phyloP scores from a whole-genome alignment of 164 flowering plant species.

The Magnolia kwangsiensis region DNA sequence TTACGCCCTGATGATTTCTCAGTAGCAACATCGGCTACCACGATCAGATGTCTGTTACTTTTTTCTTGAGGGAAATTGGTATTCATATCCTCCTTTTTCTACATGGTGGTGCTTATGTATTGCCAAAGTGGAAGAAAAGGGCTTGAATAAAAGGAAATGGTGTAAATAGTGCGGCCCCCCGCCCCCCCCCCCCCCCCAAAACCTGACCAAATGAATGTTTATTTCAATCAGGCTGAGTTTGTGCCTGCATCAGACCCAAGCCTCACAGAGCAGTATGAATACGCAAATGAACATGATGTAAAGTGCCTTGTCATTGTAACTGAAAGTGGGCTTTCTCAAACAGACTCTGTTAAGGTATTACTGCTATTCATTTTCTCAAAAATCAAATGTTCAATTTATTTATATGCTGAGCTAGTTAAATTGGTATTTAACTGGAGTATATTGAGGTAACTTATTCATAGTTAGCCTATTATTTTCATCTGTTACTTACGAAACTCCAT shows the following conservation, averaged over 20 bases:
- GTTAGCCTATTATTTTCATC: background rate
- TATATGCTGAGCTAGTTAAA: background rate
- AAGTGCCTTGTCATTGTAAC: constrained; percentile 82
- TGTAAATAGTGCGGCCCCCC: background rate
- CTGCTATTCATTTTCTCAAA: background rate
- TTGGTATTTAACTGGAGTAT: background rate
- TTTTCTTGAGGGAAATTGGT: background rate
- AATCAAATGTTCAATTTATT: background rate
- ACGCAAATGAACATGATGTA: constrained; percentile 91
- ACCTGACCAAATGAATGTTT: constrained; percentile 2
- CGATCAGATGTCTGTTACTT: background rate
- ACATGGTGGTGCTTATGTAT: background rate
- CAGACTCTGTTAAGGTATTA: constrained; percentile 69
- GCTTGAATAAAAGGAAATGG: background rate
- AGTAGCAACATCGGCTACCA: too few species aligned
- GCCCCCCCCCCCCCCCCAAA: background rate
- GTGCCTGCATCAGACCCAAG: constrained; percentile 86
- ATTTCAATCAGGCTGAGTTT: constrained; percentile 71
- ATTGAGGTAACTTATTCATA: background rate
- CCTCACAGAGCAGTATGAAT: constrained; percentile 95
- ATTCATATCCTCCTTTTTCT: background rate
- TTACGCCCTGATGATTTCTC: too few species aligned
- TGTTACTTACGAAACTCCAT: background rate
- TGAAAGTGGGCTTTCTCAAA: constrained; percentile 65
- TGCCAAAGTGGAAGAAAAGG: background rate